These are phyloP conservation scores for Colletotrichum endophyticum DNA, from an alignment of 2,329 filamentous ascomycete genomes.

Conservation along the genomic window DNA sequence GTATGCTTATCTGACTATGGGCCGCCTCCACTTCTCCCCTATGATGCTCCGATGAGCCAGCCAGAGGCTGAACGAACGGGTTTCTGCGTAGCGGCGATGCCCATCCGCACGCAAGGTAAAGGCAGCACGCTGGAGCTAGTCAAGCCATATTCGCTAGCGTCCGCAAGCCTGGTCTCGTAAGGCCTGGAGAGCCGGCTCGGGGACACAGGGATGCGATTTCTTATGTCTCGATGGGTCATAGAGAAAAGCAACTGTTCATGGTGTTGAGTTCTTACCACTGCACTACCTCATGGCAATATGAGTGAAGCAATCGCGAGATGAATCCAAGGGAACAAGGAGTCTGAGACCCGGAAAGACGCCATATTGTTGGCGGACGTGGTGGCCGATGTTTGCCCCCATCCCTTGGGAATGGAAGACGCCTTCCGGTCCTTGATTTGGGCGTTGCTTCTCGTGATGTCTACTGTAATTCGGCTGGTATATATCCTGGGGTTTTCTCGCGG, in stretches of 20 bases:
- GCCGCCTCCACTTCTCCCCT: not conserved
- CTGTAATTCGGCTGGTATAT: not conserved
- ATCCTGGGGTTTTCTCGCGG: not conserved
- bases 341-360: slow-evolving; percentile 8
- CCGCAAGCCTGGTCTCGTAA: not conserved
- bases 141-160: slow-evolving; percentile 19
- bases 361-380: not conserved
- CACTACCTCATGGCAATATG: slow-evolving; percentile 6
- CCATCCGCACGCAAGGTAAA: not conserved
- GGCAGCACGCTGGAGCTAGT: slow-evolving; percentile 5
- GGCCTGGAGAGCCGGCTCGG: not conserved
- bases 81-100: not conserved
- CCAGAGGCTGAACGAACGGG: not conserved
- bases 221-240: slow-evolving; percentile 1
- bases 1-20: not conserved
- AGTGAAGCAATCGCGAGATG: slow-evolving; percentile 19
- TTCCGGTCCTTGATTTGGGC: not conserved
- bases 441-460: not conserved
- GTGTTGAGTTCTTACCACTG: not conserved
- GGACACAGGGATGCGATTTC: slow-evolving; percentile 15
- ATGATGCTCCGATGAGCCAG: not conserved
- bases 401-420: slow-evolving; percentile 2
- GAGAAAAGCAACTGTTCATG: not conserved
- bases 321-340: slow-evolving; percentile 18
- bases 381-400: not conserved